These are phyloP conservation scores for Solanum sejunctum DNA, from an alignment of 257 asterid genomes.

Conservation along the genomic window DNA sequence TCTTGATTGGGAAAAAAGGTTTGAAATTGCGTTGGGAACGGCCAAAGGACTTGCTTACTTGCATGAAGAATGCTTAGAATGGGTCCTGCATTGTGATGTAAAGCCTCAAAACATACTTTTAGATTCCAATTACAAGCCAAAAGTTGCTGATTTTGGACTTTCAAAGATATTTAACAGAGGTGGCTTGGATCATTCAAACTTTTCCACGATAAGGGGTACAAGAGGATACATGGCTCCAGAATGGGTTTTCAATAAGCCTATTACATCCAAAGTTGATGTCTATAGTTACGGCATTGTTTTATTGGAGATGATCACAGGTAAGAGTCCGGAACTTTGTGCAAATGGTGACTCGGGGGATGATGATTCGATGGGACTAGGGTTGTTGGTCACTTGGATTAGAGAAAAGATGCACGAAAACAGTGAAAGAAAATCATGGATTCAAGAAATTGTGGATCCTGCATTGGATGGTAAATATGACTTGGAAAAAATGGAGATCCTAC, in stretches of 20 bases:
- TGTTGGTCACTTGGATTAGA: constrained; percentile 17
- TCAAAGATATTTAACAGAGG: constrained; percentile 11
- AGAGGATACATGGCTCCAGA: constrained; percentile 50
- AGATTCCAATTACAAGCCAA: constrained; percentile 15
- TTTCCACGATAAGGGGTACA: constrained; percentile 25
- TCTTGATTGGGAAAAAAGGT: constrained; percentile 28
- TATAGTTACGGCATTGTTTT: constrained; percentile 33
- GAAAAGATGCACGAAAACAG: constrained; percentile 2
- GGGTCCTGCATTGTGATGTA: constrained; percentile 42
- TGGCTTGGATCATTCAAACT: not conserved
- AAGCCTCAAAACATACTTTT: constrained; percentile 38
- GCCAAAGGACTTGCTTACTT: constrained; percentile 36
- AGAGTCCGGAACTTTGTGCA: not conserved
- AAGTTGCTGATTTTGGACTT: constrained; percentile 35
- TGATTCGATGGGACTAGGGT: constrained; percentile 1
- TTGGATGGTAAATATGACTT: constrained; percentile 7
- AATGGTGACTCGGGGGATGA: not conserved
- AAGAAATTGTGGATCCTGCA: constrained; percentile 14
- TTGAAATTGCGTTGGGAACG: constrained; percentile 17
- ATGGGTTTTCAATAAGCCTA: constrained; percentile 27
- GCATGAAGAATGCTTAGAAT: constrained; percentile 40
- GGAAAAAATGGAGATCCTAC: constrained; percentile 6
- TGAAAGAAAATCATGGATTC: not conserved
- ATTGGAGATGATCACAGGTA: constrained; percentile 25
- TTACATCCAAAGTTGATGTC: constrained; percentile 35